A percentile compares a stretch with the other conserved stretches of the same genome.
Conservation (phyloP, 345 rosid genomes). For the Balakata baccata region DNA sequence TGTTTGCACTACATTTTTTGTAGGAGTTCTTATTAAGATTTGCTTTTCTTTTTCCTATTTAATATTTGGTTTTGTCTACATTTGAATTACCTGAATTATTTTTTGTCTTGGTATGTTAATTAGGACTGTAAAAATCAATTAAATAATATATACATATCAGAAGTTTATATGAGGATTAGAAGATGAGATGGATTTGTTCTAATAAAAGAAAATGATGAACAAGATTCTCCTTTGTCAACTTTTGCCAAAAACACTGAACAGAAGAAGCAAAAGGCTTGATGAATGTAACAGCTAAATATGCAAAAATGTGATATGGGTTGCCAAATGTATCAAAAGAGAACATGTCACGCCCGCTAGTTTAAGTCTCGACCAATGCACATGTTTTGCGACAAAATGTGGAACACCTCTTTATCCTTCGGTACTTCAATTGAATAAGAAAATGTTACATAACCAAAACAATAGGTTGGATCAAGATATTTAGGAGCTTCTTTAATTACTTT, state of each 20-base stretch:
- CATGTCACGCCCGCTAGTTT: no score
- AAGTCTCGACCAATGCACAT: no score
- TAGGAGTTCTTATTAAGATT: background rate
- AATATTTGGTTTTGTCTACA: background rate
- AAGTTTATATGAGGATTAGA: background rate
- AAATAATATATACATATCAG: no score
- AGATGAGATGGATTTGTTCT: background rate
- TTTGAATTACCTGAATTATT: background rate
- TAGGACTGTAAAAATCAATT: no score
- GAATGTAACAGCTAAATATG: background rate
- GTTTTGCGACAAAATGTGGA: no score
- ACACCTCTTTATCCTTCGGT: no score
- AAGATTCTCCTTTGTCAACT: slow-evolving; percentile 3
- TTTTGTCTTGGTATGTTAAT: no score
- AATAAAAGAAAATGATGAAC: background rate
- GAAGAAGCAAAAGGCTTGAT: no score
- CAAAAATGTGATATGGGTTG: no score
- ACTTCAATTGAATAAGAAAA: no score
- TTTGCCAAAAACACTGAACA: background rate
- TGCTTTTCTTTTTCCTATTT: no score
- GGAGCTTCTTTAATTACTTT: background rate
- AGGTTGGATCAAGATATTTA: background rate
- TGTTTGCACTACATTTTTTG: background rate
- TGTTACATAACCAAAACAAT: background rate
- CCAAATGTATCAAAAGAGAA: background rate